These are phyloP conservation scores for Myrmaecium sp. DNA, from an alignment of 2,329 filamentous ascomycete genomes.

Conservation along the genomic window DNA sequence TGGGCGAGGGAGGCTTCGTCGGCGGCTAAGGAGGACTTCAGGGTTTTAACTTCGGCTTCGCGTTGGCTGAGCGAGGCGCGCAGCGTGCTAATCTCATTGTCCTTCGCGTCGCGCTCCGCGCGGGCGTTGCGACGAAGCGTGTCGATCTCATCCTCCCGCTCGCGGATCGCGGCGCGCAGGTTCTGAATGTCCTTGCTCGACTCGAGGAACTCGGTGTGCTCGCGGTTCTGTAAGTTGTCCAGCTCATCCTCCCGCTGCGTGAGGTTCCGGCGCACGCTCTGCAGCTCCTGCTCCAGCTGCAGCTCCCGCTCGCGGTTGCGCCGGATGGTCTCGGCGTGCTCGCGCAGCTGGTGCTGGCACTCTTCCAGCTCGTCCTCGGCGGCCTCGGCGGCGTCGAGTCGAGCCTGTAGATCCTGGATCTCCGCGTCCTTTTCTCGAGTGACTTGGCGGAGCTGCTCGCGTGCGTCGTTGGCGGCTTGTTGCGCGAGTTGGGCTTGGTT, in stretches of 20 bases:
- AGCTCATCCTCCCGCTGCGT: slow-evolving; percentile 18
- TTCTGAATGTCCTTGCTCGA: slow-evolving; percentile 15
- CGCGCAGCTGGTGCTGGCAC: slow-evolving; percentile 16
- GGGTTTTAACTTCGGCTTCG: slow-evolving; percentile 13
- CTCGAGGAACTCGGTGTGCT: too few species aligned
- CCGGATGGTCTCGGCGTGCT: slow-evolving; percentile 17
- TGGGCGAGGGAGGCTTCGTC: too few species aligned
- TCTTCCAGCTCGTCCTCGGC: slow-evolving; percentile 20
- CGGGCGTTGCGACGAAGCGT: too few species aligned
- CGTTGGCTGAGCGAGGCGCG: slow-evolving; percentile 13
- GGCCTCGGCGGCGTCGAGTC: slow-evolving; percentile 18
- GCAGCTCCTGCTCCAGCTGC: slow-evolving; percentile 3
- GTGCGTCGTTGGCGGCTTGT: slow-evolving; percentile 22
- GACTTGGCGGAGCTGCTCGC: slow-evolving; percentile 19
- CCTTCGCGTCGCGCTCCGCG: slow-evolving; percentile 16
- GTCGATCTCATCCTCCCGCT: slow-evolving; percentile 17
- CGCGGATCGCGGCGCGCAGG: slow-evolving; percentile 13
- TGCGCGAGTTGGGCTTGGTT: slow-evolving; percentile 23
- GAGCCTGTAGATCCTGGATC: slow-evolving; percentile 17
- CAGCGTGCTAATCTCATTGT: slow-evolving; percentile 14
- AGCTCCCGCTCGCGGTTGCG: slow-evolving; percentile 15
- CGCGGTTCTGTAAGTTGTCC: slow-evolving; percentile 13
- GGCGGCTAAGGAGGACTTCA: too few species aligned
- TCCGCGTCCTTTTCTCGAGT: slow-evolving; percentile 22
- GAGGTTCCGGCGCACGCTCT: slow-evolving; percentile 9